Evolutionary conservation across 225 moss, liverwort and hornwort genomes (phyloP).

Genomic region (Rhytidiadelphus loreus): DNA sequence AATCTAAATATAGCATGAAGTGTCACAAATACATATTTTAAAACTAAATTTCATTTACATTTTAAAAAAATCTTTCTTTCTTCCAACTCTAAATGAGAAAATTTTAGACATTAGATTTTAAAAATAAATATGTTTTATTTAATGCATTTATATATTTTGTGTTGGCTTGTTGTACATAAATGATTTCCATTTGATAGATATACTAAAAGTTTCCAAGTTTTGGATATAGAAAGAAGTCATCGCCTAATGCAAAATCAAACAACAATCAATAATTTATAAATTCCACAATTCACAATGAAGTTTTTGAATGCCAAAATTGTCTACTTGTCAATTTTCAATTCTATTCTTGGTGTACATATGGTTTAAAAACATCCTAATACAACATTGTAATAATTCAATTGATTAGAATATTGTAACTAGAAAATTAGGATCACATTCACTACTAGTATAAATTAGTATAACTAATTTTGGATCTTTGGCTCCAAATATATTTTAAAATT

Average conservation of each 20-base stretch:
- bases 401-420: not conserved
- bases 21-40: not conserved
- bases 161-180: not conserved
- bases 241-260: accelerated
- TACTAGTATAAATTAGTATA: not conserved
- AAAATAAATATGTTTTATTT: not conserved
- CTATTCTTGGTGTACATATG: accelerated
- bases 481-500: not conserved
- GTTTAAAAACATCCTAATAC: accelerated
- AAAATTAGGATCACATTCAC: not conserved
- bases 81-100: not conserved
- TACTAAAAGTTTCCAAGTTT: not conserved
- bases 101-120: not conserved
- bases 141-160: not conserved
- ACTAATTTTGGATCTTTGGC: not conserved
- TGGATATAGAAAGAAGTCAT: accelerated
- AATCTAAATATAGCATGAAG: not conserved
- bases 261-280: not conserved
- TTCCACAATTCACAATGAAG: accelerated
- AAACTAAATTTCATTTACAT: not conserved
- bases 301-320: not conserved
- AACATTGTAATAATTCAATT: not conserved
- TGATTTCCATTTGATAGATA: not conserved
- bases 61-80: not conserved
- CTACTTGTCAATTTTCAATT: not conserved